phyloP scores from a whole-genome alignment of 495 filamentous ascomycete species.

The Penicillium argentinense region DNA sequence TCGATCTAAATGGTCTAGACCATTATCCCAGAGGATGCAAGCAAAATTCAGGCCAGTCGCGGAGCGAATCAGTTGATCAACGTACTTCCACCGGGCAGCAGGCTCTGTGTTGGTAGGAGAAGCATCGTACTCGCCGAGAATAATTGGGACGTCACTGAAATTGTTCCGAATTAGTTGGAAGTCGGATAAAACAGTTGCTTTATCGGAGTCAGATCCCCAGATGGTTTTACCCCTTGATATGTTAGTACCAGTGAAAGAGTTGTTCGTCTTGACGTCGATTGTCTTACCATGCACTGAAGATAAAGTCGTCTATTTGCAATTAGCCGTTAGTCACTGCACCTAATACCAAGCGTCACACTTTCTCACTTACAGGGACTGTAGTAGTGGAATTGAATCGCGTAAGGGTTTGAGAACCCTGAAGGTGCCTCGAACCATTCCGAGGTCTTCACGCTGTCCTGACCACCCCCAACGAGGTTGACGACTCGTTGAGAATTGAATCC shows the following conservation, averaged over 20 bases:
- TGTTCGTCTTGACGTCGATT: not conserved
- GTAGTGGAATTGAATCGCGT: constrained; percentile 63
- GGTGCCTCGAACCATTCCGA: constrained; percentile 53
- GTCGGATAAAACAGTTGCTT: constrained; percentile 48
- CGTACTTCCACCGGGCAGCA: constrained; percentile 58
- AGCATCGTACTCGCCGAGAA: constrained; percentile 61
- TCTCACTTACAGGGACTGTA: constrained; percentile 58
- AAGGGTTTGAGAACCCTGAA: constrained; percentile 53
- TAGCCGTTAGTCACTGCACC: no score
- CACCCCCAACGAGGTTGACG: constrained; percentile 54
- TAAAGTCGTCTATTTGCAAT: constrained; percentile 43
- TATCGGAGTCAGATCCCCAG: constrained; percentile 58
- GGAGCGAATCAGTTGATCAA: constrained; percentile 51
- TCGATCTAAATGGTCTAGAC: constrained; percentile 43
- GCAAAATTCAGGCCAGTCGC: constrained; percentile 46
- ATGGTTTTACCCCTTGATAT: constrained; percentile 54
- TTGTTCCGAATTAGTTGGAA: constrained; percentile 51
- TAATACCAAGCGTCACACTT: no score
- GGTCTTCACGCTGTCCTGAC: constrained; percentile 53
- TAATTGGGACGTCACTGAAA: constrained; percentile 53
- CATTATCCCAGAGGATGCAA: constrained; percentile 60
- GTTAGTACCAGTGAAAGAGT: not conserved
- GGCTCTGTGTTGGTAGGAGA: constrained; percentile 49
- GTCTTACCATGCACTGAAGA: constrained; percentile 45
- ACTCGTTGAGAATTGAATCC: constrained; percentile 57